Base-by-base conservation (phyloP, 805 yeast genomes). In the Priceomyces medius region DNA sequence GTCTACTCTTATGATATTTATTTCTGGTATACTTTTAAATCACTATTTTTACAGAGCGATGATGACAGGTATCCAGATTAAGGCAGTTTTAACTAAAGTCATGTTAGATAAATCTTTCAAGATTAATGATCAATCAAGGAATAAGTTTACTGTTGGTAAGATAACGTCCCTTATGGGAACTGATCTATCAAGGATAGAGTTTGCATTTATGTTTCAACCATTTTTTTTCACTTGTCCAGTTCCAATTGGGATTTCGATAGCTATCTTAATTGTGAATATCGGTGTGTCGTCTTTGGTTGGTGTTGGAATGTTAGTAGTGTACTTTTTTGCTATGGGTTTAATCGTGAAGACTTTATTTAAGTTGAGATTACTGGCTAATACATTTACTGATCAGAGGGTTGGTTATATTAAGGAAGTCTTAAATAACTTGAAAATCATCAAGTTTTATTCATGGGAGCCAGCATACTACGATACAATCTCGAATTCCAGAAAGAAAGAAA, bases 401-500 rank as follows among this genome's bases (percentile, higher is more conserved):
- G 73, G 80, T 35, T 71, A 79, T 37, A 81, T 88, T 59, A 83
- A 86, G 49, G 98, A 90, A 60, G 78, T 88, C 20, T 69, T 90
- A 48, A 80, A 77, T 55, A 80, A 85, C 49, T 77, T 90, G 74
- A 87, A 85, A 55, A 74, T 83, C 58, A 86, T 90, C 60, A 90
- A 90, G 66, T 85, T 77, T 59, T 90, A 89, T 59, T 86, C 95
- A 1, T 90, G 97, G 97, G 97, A 90, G 63, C 72, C 71, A 23
- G 89, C 97, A 0, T 90, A 88, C 58, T 72, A 73, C 40, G 59
- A 72, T 7, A 66, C 74, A 39, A 74, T 90, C 26, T 55, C 77
- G 12, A 72, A 68, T 9, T 69, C 78, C 20, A 77, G 97, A 58
- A 53, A 56, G 0, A 55, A 66, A 16, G 97, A 89, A 63, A 81